Percentiles rank a stretch among this genome's conserved stretches.
Evolutionary conservation across 2,329 filamentous ascomycete species (phyloP).

Genomic region (Colletotrichum cuscutae): DNA sequence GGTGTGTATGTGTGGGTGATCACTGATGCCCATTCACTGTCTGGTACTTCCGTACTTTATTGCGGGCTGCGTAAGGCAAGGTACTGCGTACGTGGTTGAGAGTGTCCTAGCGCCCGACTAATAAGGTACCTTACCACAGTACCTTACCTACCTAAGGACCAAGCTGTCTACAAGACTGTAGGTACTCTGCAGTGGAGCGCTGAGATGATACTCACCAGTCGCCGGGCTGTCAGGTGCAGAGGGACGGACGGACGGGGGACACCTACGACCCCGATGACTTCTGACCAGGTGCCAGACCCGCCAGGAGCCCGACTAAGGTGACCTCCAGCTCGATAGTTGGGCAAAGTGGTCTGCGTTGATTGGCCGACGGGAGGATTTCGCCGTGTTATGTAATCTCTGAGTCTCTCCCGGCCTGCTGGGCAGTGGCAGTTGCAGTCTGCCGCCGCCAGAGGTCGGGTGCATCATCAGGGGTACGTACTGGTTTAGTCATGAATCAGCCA

Average conservation of each 20-base stretch:
- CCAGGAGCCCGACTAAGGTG: too few species aligned
- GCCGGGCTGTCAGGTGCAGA: slow-evolving; percentile 20
- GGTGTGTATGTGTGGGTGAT: not conserved
- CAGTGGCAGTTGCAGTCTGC: not conserved
- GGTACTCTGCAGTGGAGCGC: not conserved
- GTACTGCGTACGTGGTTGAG: too few species aligned
- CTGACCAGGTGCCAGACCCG: not conserved
- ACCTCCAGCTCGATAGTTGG: not conserved
- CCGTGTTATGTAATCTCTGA: not conserved
- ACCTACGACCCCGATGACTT: not conserved
- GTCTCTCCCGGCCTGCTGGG: not conserved
- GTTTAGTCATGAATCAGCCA: not conserved
- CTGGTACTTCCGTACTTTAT: too few species aligned
- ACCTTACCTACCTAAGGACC: not conserved
- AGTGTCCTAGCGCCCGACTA: not conserved
- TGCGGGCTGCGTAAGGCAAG: too few species aligned
- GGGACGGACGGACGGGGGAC: not conserved
- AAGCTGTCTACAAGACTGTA: not conserved
- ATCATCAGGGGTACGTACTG: slow-evolving; percentile 8
- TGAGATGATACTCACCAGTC: not conserved
- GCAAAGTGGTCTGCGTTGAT: not conserved
- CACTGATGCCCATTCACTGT: not conserved
- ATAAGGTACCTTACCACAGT: not conserved
- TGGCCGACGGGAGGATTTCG: not conserved
- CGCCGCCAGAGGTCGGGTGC: not conserved